These are phyloP conservation scores for Suillus paluster DNA, from an alignment of 768 basidiomycete genomes.

Conservation along the genomic window DNA sequence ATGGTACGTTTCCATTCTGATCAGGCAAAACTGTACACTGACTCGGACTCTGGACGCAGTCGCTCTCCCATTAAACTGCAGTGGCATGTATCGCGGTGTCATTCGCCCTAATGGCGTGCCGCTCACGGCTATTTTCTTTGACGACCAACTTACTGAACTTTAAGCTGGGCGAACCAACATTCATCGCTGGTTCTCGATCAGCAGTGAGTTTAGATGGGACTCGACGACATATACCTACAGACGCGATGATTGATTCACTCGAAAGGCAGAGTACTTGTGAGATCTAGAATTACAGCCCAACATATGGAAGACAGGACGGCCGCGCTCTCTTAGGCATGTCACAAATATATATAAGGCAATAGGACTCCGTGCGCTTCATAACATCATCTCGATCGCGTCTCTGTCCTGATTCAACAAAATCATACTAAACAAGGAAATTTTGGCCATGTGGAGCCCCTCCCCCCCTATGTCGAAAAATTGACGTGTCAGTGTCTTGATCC, in stretches of 20 bases:
- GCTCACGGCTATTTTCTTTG: constrained; percentile 76
- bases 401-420: no score
- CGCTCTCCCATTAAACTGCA: constrained; percentile 73
- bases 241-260: background rate
- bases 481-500: no score
- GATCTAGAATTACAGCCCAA: background rate
- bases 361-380: no score
- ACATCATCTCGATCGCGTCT: no score
- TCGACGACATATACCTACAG: no score
- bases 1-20: constrained; percentile 47
- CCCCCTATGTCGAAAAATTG: no score
- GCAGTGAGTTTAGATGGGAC: background rate
- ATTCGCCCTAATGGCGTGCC: constrained; percentile 70
- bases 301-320: no score
- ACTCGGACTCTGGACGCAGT: constrained; percentile 45
- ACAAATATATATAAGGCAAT: no score
- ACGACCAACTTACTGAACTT: constrained; percentile 51
- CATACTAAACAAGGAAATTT: no score
- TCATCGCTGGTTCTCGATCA: background rate
- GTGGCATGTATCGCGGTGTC: constrained; percentile 84
- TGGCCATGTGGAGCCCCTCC: no score
- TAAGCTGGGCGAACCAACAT: constrained; percentile 3
- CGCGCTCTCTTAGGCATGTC: no score
- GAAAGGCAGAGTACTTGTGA: background rate
- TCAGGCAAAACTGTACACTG: background rate